These are phyloP conservation scores for Yarrowia sp. DNA, from an alignment of 805 yeast species.

Conservation along the genomic window DNA sequence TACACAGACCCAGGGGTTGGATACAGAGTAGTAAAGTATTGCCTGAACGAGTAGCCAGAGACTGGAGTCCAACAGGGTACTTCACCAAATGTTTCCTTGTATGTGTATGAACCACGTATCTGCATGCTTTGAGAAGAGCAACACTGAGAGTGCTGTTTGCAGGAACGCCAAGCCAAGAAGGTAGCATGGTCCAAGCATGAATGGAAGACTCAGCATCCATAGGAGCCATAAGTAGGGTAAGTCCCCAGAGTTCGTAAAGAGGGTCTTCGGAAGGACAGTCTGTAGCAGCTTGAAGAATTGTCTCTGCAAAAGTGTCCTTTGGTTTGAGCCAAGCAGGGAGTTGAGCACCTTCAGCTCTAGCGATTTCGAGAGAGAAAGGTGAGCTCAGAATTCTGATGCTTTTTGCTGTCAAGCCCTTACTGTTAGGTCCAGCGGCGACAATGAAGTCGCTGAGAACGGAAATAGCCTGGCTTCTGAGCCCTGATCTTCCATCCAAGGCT, in stretches of 20 bases:
- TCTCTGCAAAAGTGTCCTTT: not conserved
- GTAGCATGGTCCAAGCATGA: constrained; percentile 4
- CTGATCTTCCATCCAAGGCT: not conserved
- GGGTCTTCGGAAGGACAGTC: constrained; percentile 9
- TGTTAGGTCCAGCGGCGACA: constrained; percentile 2
- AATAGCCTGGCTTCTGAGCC: constrained; percentile 3
- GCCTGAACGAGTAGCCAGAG: constrained; percentile 5
- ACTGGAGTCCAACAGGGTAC: not conserved
- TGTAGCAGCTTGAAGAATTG: not conserved
- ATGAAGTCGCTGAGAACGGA: not conserved
- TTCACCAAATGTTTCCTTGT: constrained; percentile 10
- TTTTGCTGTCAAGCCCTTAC: not conserved
- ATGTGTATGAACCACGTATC: constrained; percentile 9
- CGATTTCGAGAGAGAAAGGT: not conserved
- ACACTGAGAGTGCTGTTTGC: not conserved
- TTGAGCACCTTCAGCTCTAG: not conserved
- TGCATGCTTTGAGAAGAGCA: constrained; percentile 13
- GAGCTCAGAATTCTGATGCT: not conserved
- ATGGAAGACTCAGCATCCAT: constrained; percentile 9
- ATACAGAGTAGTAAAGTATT: constrained; percentile 5
- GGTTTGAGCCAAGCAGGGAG: constrained; percentile 14
- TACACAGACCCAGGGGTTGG: not conserved
- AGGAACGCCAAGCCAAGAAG: constrained; percentile 4
- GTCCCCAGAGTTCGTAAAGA: constrained; percentile 11
- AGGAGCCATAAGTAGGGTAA: constrained; percentile 3